Percentiles rank a stretch among this genome's conserved stretches.
These are phyloP conservation scores for Aspergillus melleus DNA, from an alignment of 2,329 filamentous ascomycete species.

Conservation along the genomic window DNA sequence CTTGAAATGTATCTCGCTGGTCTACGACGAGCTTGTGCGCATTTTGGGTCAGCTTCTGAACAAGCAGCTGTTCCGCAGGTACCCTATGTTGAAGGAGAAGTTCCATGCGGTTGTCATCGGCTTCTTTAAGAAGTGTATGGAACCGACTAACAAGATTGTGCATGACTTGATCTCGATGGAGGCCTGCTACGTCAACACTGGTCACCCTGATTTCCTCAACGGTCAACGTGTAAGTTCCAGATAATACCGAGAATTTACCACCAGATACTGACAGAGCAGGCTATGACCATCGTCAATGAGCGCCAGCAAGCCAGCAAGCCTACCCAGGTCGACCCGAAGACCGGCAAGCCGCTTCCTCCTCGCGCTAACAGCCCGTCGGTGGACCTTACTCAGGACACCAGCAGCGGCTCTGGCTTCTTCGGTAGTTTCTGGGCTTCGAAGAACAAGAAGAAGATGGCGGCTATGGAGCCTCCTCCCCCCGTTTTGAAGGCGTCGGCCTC, in stretches of 20 bases:
- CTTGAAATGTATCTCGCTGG: conserved; percentile 93
- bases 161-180: conserved; percentile 93
- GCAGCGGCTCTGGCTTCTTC: conserved; percentile 80
- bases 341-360: conserved; percentile 86
- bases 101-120: conserved; percentile 87
- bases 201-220: conserved; percentile 95
- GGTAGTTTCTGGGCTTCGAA: conserved; percentile 98
- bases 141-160: conserved; percentile 96
- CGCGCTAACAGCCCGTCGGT: conserved; percentile 76
- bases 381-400: conserved; percentile 52
- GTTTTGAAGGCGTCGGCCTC: conserved; percentile 92
- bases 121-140: conserved; percentile 99
- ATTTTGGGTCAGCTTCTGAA: conserved; percentile 86
- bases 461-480: conserved; percentile 93
- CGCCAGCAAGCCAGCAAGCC: conserved; percentile 79
- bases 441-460: conserved; percentile 99
- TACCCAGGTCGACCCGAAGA: conserved; percentile 96
- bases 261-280: conserved; percentile 47
- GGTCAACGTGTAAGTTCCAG: conserved; percentile 70
- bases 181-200: conserved; percentile 96
- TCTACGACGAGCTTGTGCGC: conserved; percentile 95
- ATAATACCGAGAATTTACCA: not conserved
- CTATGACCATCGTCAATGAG: conserved; percentile 98
- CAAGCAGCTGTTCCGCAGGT: conserved; percentile 88
- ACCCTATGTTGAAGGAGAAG: conserved; percentile 94